phyloP scores from a whole-genome alignment of 106 monocot species.

The Phalaenopsis equestris region DNA sequence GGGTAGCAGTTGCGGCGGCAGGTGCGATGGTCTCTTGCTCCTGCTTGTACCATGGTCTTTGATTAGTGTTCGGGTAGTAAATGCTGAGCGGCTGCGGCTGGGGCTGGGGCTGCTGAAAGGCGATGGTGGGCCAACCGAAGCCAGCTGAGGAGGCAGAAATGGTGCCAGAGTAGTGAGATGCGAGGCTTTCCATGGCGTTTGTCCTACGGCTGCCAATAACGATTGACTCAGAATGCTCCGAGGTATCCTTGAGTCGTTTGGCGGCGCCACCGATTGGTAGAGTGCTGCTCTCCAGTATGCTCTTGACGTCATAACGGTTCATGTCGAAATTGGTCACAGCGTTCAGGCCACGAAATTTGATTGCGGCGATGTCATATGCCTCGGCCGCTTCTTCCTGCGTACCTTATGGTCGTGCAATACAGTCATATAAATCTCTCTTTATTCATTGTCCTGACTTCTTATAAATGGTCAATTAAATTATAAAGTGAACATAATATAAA shows the following conservation, averaged over 20 bases:
- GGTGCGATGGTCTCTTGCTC: constrained; percentile 38
- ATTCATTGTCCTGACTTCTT: too few species aligned
- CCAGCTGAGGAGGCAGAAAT: constrained; percentile 24
- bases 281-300: constrained; percentile 91
- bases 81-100: constrained; percentile 30
- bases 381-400: constrained; percentile 99
- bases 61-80: constrained; percentile 16
- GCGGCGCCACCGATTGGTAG: constrained; percentile 85
- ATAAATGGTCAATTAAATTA: too few species aligned
- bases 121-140: constrained; percentile 57
- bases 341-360: constrained; percentile 92
- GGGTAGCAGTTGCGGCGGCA: constrained; percentile 18
- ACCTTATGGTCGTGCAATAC: constrained; percentile 23
- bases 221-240: constrained; percentile 26
- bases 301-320: constrained; percentile 97
- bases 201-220: constrained; percentile 15
- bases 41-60: constrained; percentile 59
- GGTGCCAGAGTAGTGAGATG: constrained; percentile 30
- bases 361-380: constrained; percentile 97
- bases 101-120: constrained; percentile 32
- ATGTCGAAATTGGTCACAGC: constrained; percentile 99
- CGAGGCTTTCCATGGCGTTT: constrained; percentile 14
- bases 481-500: too few species aligned
- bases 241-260: constrained; percentile 79
- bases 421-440: too few species aligned